A percentile compares a stretch with the other conserved stretches of the same genome.
These are phyloP conservation scores for Trametes villosa DNA, from an alignment of 768 basidiomycete genomes.

Conservation along the genomic window DNA sequence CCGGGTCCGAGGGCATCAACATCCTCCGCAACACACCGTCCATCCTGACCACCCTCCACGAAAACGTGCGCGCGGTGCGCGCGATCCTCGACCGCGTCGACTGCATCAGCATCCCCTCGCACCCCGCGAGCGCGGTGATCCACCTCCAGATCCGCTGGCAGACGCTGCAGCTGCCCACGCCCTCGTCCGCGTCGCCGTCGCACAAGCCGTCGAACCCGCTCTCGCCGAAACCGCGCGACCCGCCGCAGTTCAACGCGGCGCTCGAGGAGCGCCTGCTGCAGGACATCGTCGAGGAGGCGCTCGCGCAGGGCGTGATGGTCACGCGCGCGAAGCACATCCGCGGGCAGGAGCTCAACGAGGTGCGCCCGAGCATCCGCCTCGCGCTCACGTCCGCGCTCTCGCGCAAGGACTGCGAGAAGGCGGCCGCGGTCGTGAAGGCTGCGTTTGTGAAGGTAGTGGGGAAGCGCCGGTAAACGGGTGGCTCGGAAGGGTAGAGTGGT, in stretches of 20 bases:
- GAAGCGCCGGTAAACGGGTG: conserved; percentile 49
- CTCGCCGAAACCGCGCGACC: conserved; percentile 51
- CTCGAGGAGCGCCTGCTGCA: conserved; percentile 83
- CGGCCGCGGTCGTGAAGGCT: conserved; percentile 71
- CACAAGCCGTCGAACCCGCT: conserved; percentile 54
- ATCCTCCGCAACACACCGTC: conserved; percentile 77
- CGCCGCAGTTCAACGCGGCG: conserved; percentile 54
- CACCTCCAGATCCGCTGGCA: conserved; percentile 70
- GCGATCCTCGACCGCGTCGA: conserved; percentile 80
- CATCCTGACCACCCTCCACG: conserved; percentile 74
- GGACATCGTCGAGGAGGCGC: conserved; percentile 88
- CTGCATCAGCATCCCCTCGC: conserved; percentile 84
- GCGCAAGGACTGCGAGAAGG: conserved; percentile 93
- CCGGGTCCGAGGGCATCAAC: conserved; percentile 84
- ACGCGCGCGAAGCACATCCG: conserved; percentile 82
- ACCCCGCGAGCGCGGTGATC: conserved; percentile 85
- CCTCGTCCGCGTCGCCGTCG: conserved; percentile 20
- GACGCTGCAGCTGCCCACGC: conserved; percentile 29
- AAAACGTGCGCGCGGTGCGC: conserved; percentile 81
- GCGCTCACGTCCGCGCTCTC: conserved; percentile 78
- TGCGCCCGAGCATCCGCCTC: conserved; percentile 84
- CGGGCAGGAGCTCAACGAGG: conserved; percentile 83
- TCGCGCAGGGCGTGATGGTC: conserved; percentile 81
- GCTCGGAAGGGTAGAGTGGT: background rate
- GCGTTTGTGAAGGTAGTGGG: conserved; percentile 76